These are phyloP conservation scores for Calocybe indica DNA, from an alignment of 768 basidiomycete species.

Conservation along the genomic window DNA sequence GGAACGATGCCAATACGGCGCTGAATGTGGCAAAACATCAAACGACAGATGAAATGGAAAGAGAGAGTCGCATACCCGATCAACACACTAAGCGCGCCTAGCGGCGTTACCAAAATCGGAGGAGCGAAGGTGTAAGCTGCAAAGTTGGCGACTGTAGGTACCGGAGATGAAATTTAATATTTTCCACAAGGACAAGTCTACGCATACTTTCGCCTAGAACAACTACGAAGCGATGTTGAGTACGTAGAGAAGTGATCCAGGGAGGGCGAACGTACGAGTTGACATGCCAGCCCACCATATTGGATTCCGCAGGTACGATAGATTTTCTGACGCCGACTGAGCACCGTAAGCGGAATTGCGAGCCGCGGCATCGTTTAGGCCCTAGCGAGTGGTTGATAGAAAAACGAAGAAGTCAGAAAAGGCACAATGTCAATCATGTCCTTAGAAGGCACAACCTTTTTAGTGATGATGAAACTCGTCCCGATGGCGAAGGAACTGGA, in stretches of 20 bases:
- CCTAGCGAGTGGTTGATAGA: constrained; percentile 41
- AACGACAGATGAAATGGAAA: neutral
- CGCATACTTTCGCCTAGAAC: constrained; percentile 80
- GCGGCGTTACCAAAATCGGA: constrained; percentile 94
- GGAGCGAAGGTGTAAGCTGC: constrained; percentile 98
- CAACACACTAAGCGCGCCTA: constrained; percentile 95
- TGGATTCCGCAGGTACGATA: constrained; percentile 83
- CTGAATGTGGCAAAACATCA: constrained; percentile 32
- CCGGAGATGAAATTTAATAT: constrained; percentile 3
- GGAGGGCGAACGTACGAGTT: constrained; percentile 60
- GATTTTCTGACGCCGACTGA: constrained; percentile 71
- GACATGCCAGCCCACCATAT: constrained; percentile 98
- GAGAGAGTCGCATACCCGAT: constrained; percentile 67
- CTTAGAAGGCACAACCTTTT: constrained; percentile 60
- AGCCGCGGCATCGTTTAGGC: constrained; percentile 79
- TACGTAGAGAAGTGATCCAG: constrained; percentile 2
- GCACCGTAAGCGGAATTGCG: constrained; percentile 37
- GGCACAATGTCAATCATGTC: neutral
- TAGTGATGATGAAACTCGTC: constrained; percentile 96
- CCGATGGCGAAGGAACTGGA: constrained; percentile 85
- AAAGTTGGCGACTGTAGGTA: constrained; percentile 69
- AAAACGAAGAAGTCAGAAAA: neutral
- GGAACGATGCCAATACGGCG: constrained; percentile 88
- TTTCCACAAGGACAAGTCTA: neutral
- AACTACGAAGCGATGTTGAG: constrained; percentile 44